These are phyloP conservation scores for Solanum chmielewskii DNA, from an alignment of 257 asterid genomes.

Conservation along the genomic window DNA sequence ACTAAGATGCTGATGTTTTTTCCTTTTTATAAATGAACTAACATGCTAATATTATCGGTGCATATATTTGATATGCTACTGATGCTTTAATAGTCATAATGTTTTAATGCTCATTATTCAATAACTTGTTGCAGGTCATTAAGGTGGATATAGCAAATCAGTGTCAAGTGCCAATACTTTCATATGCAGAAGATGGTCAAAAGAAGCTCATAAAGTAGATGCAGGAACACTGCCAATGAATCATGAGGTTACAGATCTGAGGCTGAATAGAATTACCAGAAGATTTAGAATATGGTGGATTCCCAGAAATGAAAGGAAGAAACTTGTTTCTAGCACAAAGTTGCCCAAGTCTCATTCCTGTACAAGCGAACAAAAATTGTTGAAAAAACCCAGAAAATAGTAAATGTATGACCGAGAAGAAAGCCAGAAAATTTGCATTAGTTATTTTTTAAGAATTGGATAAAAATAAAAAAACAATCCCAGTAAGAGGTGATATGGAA, in stretches of 20 bases:
- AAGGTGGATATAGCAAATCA: background rate
- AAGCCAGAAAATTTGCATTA: background rate
- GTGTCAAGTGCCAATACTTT: background rate
- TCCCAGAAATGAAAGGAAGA: conserved; percentile 35
- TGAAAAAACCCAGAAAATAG: background rate
- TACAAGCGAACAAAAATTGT: background rate
- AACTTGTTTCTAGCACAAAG: conserved; percentile 39
- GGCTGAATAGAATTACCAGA: conserved; percentile 16
- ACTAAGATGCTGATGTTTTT: background rate
- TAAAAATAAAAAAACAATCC: background rate
- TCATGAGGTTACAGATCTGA: background rate
- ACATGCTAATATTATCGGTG: background rate
- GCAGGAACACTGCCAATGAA: background rate
- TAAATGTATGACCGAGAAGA: background rate
- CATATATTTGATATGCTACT: background rate
- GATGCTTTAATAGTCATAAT: background rate
- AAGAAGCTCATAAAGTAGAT: background rate
- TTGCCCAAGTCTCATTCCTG: conserved; percentile 42
- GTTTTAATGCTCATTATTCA: background rate
- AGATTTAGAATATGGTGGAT: conserved; percentile 22
- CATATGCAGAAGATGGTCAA: background rate
- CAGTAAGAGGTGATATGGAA: background rate
- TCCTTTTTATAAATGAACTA: background rate
- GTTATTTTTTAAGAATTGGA: background rate
- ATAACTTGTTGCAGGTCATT: background rate